A percentile compares a stretch with the other conserved stretches of the same genome.
Evolutionary conservation across 192 early-diverging fungal species (phyloP).

Genomic region (Gamsiella multidivaricata): DNA sequence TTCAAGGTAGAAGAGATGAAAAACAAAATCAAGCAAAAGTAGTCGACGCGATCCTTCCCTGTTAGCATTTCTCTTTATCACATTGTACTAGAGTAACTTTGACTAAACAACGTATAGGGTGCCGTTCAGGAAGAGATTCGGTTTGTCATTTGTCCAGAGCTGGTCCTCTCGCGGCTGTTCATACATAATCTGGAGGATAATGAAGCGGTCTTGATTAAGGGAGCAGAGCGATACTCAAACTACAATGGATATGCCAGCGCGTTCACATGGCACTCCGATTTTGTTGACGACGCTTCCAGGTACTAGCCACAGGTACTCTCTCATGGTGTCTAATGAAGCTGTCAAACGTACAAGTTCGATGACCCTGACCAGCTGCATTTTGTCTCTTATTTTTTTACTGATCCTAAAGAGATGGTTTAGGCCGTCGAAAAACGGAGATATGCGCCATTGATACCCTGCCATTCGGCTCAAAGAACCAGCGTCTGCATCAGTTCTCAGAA

Average conservation of each 20-base stretch:
- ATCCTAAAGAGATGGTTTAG: slow-evolving; percentile 18
- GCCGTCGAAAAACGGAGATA: slow-evolving; percentile 44
- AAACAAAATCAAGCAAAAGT: too few relatives aligned
- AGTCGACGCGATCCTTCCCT: too few relatives aligned
- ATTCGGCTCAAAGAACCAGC: slow-evolving; percentile 11
- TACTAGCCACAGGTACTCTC: too few relatives aligned
- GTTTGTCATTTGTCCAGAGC: slow-evolving; percentile 43
- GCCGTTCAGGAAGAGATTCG: slow-evolving; percentile 52
- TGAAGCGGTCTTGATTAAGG: slow-evolving; percentile 42
- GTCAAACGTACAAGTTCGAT: too few relatives aligned
- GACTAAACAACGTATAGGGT: too few relatives aligned
- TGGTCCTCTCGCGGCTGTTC: slow-evolving; percentile 45
- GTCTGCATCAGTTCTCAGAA: slow-evolving; percentile 29
- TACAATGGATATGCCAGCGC: slow-evolving; percentile 47
- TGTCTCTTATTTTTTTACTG: neutral
- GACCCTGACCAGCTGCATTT: too few relatives aligned
- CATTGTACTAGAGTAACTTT: too few relatives aligned
- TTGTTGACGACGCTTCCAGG: slow-evolving; percentile 30
- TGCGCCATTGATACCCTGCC: slow-evolving; percentile 49
- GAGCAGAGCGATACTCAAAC: slow-evolving; percentile 43
- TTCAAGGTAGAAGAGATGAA: too few relatives aligned
- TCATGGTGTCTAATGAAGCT: too few relatives aligned
- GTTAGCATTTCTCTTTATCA: too few relatives aligned
- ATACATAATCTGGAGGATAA: slow-evolving; percentile 27
- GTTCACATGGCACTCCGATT: slow-evolving; percentile 49